These are phyloP conservation scores for Nannizziopsis barbatae DNA, from an alignment of 2,329 filamentous ascomycete genomes.

Conservation along the genomic window DNA sequence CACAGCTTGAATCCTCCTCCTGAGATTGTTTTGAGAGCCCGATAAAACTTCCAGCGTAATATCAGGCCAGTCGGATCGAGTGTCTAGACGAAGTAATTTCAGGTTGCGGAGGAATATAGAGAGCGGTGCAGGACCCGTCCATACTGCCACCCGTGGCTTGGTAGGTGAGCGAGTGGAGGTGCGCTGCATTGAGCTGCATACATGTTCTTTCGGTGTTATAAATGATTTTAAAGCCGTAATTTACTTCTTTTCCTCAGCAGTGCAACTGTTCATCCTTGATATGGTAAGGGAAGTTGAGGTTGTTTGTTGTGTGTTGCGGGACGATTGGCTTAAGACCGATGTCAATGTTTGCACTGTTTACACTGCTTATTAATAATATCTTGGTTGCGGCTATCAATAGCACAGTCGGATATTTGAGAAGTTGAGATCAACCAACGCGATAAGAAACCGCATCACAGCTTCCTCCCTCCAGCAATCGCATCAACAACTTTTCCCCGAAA, in stretches of 20 bases:
- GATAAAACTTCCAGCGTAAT: constrained; percentile 62
- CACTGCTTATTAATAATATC: neutral
- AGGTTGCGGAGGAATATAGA: constrained; percentile 71
- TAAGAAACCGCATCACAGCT: constrained; percentile 1
- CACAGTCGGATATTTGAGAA: no score
- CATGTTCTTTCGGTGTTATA: constrained; percentile 4
- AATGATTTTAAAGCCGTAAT: neutral
- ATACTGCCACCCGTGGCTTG: constrained; percentile 25
- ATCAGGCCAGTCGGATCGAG: constrained; percentile 64
- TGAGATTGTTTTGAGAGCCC: constrained; percentile 60
- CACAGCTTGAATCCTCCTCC: constrained; percentile 66
- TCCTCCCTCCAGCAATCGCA: constrained; percentile 13
- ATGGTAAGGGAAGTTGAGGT: neutral
- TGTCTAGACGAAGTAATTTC: constrained; percentile 68
- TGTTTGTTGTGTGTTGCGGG: neutral
- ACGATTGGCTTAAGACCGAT: neutral
- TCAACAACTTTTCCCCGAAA: constrained; percentile 21
- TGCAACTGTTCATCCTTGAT: no score
- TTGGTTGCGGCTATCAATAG: neutral
- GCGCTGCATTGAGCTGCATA: constrained; percentile 23
- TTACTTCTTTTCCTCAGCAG: no score
- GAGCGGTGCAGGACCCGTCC: constrained; percentile 42
- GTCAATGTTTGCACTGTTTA: no score
- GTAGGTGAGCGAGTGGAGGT: constrained; percentile 20
- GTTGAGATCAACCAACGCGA: no score